Evolutionary conservation across 805 yeast genomes (phyloP), one percentile per base, ranked within the genome.

Genomic region (Dipodascus geniculatus): DNA sequence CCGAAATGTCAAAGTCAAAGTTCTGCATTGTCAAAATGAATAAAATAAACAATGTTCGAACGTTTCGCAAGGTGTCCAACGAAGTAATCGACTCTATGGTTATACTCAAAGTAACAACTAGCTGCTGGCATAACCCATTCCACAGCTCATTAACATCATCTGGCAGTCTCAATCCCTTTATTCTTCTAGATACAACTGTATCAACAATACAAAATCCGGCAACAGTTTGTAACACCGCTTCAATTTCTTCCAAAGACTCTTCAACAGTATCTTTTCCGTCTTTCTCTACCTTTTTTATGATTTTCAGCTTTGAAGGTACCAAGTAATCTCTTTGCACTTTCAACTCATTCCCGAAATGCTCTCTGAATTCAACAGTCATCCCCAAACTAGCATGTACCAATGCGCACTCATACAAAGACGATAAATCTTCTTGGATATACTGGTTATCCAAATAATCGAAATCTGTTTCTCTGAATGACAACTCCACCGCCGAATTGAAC

Each of bases 401-500:
- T 23, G 87, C 77, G 2, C 95, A 82, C 68, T 91, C 96, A 66
- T 81, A 86, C 24, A 91, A 72, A 3, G 89, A 85, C n/a, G 81
- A 76, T 54, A 90, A 67, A 54, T 82, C 82, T 31, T 88, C 74
- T 17, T 70, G 68, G 2, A 75, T 59, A n/a, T 65, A 63, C 3
- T 71, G 70, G 51, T 76, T 78, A 59, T 77, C 74, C 54, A 77
- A 53, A 14, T 54, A 75, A 58, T 71, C 73, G 54, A 66, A 65
- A 51, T 71, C 69, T 0, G 82, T 74, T 48, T 79, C 81, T 61
- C 97, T 74, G 63, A 88, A 72, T 3, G 95, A 80, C 4, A 79
- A 67, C 66, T 91, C 98, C 3, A 90, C 86, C 0, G 96, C 86
- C 0, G 96, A 86, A 65, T 90, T 90, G 58, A 91, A 77, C 61